A percentile compares a stretch with the other conserved stretches of the same genome.
phyloP scores from a whole-genome alignment of 2,329 filamentous ascomycete species.

The Exophiala sideris region DNA sequence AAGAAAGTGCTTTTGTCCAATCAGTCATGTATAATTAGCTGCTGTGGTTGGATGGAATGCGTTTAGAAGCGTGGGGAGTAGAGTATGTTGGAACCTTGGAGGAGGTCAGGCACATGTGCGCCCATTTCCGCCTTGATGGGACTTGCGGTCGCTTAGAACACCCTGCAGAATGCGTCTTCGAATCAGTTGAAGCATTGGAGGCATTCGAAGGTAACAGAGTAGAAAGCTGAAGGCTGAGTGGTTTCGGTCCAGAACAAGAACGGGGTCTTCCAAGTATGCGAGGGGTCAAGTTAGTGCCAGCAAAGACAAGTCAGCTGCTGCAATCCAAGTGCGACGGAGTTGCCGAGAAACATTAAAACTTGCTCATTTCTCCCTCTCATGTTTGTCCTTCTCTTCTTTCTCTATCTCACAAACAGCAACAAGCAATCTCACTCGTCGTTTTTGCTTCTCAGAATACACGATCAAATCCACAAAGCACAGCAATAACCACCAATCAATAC shows the following conservation, averaged over 20 bases:
- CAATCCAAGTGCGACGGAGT: not conserved
- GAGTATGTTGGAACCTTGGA: no score
- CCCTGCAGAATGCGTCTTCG: not conserved
- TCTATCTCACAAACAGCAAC: conserved; percentile 19
- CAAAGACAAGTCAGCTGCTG: not conserved
- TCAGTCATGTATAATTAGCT: no score
- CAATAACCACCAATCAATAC: conserved; percentile 1
- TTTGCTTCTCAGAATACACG: not conserved
- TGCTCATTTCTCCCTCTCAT: conserved; percentile 12
- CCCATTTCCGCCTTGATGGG: no score
- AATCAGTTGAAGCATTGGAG: not conserved
- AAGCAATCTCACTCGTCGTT: conserved; percentile 16
- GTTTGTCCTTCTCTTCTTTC: not conserved
- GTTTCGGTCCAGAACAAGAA: not conserved
- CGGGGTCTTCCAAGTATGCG: no score
- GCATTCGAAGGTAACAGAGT: not conserved
- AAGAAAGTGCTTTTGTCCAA: no score
- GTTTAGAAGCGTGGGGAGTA: no score
- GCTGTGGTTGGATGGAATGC: no score
- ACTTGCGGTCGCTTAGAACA: no score
- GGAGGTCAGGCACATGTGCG: no score
- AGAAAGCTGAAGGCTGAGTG: not conserved
- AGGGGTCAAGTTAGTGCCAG: no score
- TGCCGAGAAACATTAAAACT: conserved; percentile 12
- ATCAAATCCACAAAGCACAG: conserved; percentile 5